These are phyloP conservation scores for Leishmania mexicana DNA, from an alignment of 208 protist species.

Conservation along the genomic window DNA sequence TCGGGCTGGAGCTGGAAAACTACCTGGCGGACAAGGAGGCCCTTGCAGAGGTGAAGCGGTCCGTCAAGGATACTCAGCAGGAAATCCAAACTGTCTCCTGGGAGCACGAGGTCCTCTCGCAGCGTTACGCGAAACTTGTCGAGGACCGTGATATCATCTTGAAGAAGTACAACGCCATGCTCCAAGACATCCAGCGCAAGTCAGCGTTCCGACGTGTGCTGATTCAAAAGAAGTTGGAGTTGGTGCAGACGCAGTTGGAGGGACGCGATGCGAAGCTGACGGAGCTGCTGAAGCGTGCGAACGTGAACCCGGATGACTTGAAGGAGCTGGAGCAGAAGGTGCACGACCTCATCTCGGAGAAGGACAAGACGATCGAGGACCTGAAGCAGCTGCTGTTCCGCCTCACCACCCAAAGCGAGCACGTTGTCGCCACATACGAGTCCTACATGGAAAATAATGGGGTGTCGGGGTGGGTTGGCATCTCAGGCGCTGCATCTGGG, in stretches of 20 bases:
- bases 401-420: slow-evolving; percentile 70
- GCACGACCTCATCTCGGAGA: slow-evolving; percentile 95
- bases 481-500: not conserved
- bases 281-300: slow-evolving; percentile 93
- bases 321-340: slow-evolving; percentile 93
- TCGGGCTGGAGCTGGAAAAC: slow-evolving; percentile 91
- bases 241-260: slow-evolving; percentile 92
- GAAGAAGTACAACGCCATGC: slow-evolving; percentile 94
- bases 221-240: slow-evolving; percentile 95
- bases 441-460: slow-evolving; percentile 84
- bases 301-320: slow-evolving; percentile 93
- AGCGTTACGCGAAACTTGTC: slow-evolving; percentile 92
- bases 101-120: slow-evolving; percentile 96
- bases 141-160: slow-evolving; percentile 96
- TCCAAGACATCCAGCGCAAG: slow-evolving; percentile 96
- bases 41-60: slow-evolving; percentile 78
- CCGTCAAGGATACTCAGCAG: slow-evolving; percentile 82
- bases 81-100: slow-evolving; percentile 92
- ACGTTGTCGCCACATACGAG: slow-evolving; percentile 78
- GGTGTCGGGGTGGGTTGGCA: slow-evolving; percentile 43
- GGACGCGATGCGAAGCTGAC: slow-evolving; percentile 93
- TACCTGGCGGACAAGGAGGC: slow-evolving; percentile 91
- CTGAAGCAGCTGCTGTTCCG: slow-evolving; percentile 87
- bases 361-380: slow-evolving; percentile 96
- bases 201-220: slow-evolving; percentile 94